Base-by-base conservation (phyloP, 2,329 filamentous ascomycete species). In the Coleophoma eucalyptorum region DNA sequence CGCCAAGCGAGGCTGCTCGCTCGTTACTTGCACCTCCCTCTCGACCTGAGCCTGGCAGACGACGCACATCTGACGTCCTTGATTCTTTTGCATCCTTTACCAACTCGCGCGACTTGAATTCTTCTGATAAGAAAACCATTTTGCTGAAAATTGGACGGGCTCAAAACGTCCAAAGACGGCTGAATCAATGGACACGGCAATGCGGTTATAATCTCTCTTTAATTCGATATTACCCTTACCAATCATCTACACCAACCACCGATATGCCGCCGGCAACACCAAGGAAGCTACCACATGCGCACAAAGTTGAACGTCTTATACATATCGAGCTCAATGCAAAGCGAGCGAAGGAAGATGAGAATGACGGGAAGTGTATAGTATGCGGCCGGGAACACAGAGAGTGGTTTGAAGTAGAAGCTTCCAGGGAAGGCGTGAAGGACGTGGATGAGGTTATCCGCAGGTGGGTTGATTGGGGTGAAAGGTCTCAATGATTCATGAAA, bases 101-200 rank as follows among this genome's bases (percentile, higher is more conserved):
- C 37, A 57, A 58, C 44, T 55, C 59, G 18, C 34, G 53, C 52
- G 31, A 51, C n/a, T 47, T 60, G 58, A 40, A 67, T 55, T 34
- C 64, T 54, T 26, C 57, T 5, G 51, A 67, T 61, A 49, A 61
- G 56, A 83, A 83, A 54, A 90, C 84, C 2, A 87, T 86, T 60
- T 73, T 86, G 31, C 74, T 87, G 50, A 87, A 87, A 65, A 86
- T 87, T 53, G 83, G 83, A 5, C 75, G 83, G 10, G 82, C 83
- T 5, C 76, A 83, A 58, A 99, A 99, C 62, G 92, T 99, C 3
- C 90, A 96, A 64, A 81, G 92, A 5, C 83, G 94, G 13, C 80
- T 99, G 72, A 91, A 92, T 62, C 89, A 97, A 69, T 97, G 94
- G 94, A 86, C 86, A 48, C 83, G 88, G 21, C 94, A 99, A 71